Evolutionary conservation across 2,329 filamentous ascomycete genomes (phyloP).

Genomic region (Cladosporium sp.): DNA sequence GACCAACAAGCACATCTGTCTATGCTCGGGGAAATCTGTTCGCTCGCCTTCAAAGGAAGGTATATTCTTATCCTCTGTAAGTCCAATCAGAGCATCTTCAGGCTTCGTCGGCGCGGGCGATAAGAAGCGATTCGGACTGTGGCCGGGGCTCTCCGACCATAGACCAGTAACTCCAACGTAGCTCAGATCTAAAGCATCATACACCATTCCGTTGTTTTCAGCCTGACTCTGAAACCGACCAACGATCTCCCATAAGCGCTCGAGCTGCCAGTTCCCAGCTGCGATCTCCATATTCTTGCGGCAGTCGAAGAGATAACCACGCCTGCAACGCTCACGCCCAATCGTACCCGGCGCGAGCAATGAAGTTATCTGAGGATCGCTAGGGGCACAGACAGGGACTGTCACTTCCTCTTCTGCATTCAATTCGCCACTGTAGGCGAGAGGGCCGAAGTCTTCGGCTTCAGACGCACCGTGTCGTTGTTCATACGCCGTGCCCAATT

Average conservation of each 20-base stretch:
- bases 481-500: not conserved
- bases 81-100: conserved; percentile 50
- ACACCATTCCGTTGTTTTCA: conserved; percentile 64
- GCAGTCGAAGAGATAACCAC: conserved; percentile 56
- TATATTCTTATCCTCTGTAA: conserved; percentile 60
- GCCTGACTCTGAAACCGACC: conserved; percentile 61
- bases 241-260: conserved; percentile 74
- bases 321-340: conserved; percentile 50
- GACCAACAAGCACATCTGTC: conserved; percentile 69
- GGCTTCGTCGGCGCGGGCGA: conserved; percentile 22
- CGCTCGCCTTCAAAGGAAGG: conserved; percentile 58
- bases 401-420: conserved; percentile 10
- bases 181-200: conserved; percentile 63
- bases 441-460: conserved; percentile 26
- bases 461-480: conserved; percentile 11
- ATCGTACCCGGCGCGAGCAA: conserved; percentile 31
- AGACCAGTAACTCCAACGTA: conserved; percentile 70
- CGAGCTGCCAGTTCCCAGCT: conserved; percentile 67
- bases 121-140: conserved; percentile 21
- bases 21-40: conserved; percentile 63
- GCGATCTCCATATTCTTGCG: conserved; percentile 62
- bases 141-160: conserved; percentile 60
- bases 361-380: conserved; percentile 19
- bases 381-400: conserved; percentile 11
- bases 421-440: not conserved